These are phyloP conservation scores for Pythium sukuiense DNA, from an alignment of 352 stramenopile species.

Conservation along the genomic window DNA sequence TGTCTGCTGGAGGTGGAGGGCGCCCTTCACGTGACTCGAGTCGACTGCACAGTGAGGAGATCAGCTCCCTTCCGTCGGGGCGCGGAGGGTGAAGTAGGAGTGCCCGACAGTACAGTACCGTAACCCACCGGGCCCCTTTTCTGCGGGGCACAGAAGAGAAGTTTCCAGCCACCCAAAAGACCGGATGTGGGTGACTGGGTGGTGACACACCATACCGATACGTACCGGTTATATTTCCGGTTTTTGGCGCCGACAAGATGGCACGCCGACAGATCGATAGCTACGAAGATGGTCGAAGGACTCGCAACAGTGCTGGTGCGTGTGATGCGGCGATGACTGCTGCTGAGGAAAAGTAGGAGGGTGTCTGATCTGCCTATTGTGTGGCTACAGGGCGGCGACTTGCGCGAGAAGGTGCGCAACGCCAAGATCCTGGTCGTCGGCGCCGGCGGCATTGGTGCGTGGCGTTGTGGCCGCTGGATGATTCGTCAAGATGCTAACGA, in stretches of 20 bases:
- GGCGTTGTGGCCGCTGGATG: neutral
- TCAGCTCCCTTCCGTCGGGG: neutral
- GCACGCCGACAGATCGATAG: neutral
- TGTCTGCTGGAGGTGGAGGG: neutral
- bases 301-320: constrained; percentile 53
- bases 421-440: constrained; percentile 96
- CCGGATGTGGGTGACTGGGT: constrained; percentile 20
- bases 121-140: constrained; percentile 8
- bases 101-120: neutral
- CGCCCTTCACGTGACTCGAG: constrained; percentile 1
- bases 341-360: neutral
- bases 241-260: constrained; percentile 7
- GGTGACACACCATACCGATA: neutral
- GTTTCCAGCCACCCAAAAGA: constrained; percentile 10
- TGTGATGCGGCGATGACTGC: neutral
- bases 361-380: neutral
- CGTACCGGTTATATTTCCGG: constrained; percentile 5
- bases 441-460: constrained; percentile 95
- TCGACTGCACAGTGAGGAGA: constrained; percentile 5
- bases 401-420: constrained; percentile 69
- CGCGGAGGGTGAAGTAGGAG: constrained; percentile 7
- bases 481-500: neutral
- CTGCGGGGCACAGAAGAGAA: constrained; percentile 8
- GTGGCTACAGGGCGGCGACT: constrained; percentile 45
- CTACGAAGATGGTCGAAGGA: constrained; percentile 23